These are phyloP conservation scores for Eleusine coracana DNA, from an alignment of 176 grass and related monocot species.

Conservation along the genomic window DNA sequence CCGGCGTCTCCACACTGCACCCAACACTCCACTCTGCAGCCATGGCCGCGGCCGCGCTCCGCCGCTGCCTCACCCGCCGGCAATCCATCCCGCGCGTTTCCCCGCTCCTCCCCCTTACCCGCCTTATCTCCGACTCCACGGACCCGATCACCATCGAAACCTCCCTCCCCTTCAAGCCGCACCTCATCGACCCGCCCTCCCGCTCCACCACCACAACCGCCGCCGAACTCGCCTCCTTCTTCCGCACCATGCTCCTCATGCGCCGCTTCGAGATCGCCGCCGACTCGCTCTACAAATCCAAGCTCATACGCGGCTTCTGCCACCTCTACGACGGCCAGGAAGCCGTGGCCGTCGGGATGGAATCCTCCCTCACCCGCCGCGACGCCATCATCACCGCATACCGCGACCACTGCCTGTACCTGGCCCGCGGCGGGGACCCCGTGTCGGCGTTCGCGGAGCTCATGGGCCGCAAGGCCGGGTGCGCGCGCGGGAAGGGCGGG, in stretches of 20 bases:
- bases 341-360: slow-evolving; percentile 79
- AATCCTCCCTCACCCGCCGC: slow-evolving; percentile 62
- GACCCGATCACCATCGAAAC: slow-evolving; percentile 63
- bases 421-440: slow-evolving; percentile 62
- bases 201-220: slow-evolving; percentile 42
- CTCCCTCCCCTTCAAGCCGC: slow-evolving; percentile 60
- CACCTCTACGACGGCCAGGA: slow-evolving; percentile 98
- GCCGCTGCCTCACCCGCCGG: slow-evolving; percentile 44
- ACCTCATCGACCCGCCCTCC: slow-evolving; percentile 58
- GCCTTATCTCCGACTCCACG: slow-evolving; percentile 40
- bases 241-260: slow-evolving; percentile 75
- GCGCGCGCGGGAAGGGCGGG: slow-evolving; percentile 76
- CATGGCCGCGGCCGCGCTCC: slow-evolving; percentile 58
- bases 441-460: slow-evolving; percentile 77
- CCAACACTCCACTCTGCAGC: neutral
- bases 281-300: slow-evolving; percentile 94
- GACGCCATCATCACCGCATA: slow-evolving; percentile 89
- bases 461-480: slow-evolving; percentile 75
- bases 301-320: slow-evolving; percentile 97
- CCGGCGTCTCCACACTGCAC: neutral
- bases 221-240: slow-evolving; percentile 54
- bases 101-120: neutral
- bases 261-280: slow-evolving; percentile 86
- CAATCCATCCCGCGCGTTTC: too few species aligned
- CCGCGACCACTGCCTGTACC: slow-evolving; percentile 88